These are phyloP conservation scores for Arthrobotrys entomopaga DNA, from an alignment of 2,329 filamentous ascomycete genomes.

Conservation along the genomic window DNA sequence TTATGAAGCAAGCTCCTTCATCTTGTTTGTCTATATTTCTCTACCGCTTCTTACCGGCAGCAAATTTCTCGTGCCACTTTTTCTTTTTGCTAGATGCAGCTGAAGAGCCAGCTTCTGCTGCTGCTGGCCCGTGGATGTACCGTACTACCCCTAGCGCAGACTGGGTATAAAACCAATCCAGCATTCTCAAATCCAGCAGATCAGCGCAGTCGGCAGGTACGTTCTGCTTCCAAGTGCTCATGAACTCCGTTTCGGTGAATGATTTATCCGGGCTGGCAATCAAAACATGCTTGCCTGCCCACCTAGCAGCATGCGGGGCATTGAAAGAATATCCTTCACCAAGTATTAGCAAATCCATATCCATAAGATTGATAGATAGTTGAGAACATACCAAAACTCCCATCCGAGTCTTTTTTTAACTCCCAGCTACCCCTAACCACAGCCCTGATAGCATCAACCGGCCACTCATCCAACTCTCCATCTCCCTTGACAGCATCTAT, in stretches of 20 bases:
- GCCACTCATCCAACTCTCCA: slow-evolving; percentile 33
- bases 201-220: slow-evolving; percentile 41
- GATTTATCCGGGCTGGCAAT: slow-evolving; percentile 37
- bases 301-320: slow-evolving; percentile 30
- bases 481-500: slow-evolving; percentile 33
- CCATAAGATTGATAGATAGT: background rate
- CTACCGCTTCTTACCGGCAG: slow-evolving; percentile 46
- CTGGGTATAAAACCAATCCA: slow-evolving; percentile 44
- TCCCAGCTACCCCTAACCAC: slow-evolving; percentile 38
- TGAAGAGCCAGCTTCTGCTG: slow-evolving; percentile 9
- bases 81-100: slow-evolving; percentile 38
- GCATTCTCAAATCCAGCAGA: slow-evolving; percentile 28
- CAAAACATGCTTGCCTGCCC: slow-evolving; percentile 47
- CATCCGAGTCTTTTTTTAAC: slow-evolving; percentile 28
- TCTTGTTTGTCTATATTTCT: background rate
- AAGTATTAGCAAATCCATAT: background rate
- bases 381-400: slow-evolving; percentile 34
- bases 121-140: slow-evolving; percentile 38
- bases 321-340: slow-evolving; percentile 28
- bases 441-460: slow-evolving; percentile 29
- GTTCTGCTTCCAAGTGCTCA: slow-evolving; percentile 25
- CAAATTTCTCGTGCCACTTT: slow-evolving; percentile 54
- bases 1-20: background rate
- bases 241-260: slow-evolving; percentile 44
- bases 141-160: slow-evolving; percentile 45